Evolutionary conservation across 192 early-diverging fungal species (phyloP).

Genomic region (Oehlia diaphana): DNA sequence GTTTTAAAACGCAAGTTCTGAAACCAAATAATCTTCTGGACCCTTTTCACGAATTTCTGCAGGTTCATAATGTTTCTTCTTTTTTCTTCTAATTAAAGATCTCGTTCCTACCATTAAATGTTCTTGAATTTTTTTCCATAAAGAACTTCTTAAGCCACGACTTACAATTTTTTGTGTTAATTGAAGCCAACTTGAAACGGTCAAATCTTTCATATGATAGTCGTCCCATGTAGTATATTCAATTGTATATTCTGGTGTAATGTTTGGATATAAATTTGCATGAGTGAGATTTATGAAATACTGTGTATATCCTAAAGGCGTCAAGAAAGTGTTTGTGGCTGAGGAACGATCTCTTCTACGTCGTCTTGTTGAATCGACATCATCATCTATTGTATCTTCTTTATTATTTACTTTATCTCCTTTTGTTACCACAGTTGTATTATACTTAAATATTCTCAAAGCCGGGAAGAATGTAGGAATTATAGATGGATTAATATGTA

Average conservation of each 20-base stretch:
- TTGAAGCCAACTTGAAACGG: slow-evolving; percentile 43
- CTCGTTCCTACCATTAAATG: slow-evolving; percentile 14
- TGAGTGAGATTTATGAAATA: slow-evolving; percentile 44
- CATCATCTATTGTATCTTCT: slow-evolving; percentile 11
- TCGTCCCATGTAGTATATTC: slow-evolving; percentile 52
- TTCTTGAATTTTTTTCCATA: slow-evolving; percentile 12
- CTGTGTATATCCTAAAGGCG: slow-evolving; percentile 41
- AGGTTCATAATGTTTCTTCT: not conserved
- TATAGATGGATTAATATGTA: slow-evolving; percentile 57
- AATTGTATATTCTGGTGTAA: slow-evolving; percentile 38
- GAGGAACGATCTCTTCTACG: not conserved
- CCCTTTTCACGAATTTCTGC: not conserved
- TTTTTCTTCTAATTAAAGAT: not conserved
- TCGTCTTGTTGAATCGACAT: not conserved
- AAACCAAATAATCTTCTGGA: not conserved
- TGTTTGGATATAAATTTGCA: slow-evolving; percentile 33
- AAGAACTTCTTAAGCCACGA: not conserved
- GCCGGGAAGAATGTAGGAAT: slow-evolving; percentile 58
- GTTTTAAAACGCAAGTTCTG: not conserved
- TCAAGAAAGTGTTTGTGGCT: slow-evolving; percentile 36
- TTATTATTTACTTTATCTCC: not conserved
- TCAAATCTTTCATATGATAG: slow-evolving; percentile 50
- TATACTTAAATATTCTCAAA: slow-evolving; percentile 53
- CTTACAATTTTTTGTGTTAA: slow-evolving; percentile 41
- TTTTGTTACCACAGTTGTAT: slow-evolving; percentile 4